These are phyloP conservation scores for Oryza glumipatula DNA, from an alignment of 176 grass and related monocot species.

Conservation along the genomic window DNA sequence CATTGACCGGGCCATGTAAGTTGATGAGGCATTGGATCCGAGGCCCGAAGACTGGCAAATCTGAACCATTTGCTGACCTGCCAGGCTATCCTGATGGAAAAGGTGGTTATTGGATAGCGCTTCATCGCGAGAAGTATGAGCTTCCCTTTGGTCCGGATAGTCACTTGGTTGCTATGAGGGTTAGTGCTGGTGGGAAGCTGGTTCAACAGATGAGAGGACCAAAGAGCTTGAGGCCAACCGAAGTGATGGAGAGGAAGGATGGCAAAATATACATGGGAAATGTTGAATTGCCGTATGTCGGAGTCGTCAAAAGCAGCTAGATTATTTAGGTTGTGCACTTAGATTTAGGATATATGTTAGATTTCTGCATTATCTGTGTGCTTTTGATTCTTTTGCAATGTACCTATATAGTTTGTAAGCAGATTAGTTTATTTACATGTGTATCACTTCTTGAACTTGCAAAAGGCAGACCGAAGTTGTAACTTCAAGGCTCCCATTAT, in stretches of 20 bases:
- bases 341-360: neutral
- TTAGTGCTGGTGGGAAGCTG: neutral
- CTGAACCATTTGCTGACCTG: neutral
- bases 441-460: too few relatives aligned
- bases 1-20: neutral
- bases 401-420: too few relatives aligned
- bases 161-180: neutral
- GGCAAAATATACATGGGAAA: neutral
- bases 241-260: neutral
- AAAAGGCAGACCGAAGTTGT: too few relatives aligned
- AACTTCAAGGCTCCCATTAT: too few relatives aligned
- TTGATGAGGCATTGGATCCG: slow-evolving; percentile 26
- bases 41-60: neutral
- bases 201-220: neutral
- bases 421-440: too few relatives aligned
- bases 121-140: neutral
- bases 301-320: neutral
- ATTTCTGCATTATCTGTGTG: neutral
- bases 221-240: neutral
- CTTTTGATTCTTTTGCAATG: neutral
- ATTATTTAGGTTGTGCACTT: too few relatives aligned
- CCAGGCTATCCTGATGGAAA: slow-evolving; percentile 32
- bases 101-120: slow-evolving; percentile 38
- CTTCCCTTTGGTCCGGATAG: neutral
- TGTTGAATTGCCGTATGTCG: neutral